Base-by-base conservation (phyloP, 2,329 filamentous ascomycete genomes). In the Fusarium anthophilum region DNA sequence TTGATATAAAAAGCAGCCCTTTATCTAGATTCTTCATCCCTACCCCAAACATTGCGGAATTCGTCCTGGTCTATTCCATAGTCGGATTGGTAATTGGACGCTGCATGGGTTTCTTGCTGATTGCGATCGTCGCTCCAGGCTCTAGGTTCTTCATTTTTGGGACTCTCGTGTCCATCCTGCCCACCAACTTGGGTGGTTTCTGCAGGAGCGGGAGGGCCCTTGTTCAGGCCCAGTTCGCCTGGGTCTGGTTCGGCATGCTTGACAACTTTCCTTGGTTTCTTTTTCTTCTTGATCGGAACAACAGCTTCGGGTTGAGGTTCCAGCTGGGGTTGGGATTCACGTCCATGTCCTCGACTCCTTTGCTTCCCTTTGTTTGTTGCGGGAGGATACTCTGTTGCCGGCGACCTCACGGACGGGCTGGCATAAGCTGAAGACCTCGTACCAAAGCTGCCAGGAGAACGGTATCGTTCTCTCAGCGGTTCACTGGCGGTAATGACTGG, bases 401-500 rank as follows among this genome's bases (percentile, higher is more conserved):
- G 73, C 6, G 77, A 77, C 39, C 74, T 73, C 8, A 75, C 63
- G 30, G 79, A 64, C 32, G 74, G 58, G 32, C 75, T 77, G 13
- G 70, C 69, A 39, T 72, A 75, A 22, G 75, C 77, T 32, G 79
- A 75, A 26, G 80, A 80, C 24, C 77, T 76, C 13, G 77, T 71
- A 26, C 78, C 78, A 57, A 78, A 77, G 51, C 76, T 79, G 37
- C 75, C 79, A 30, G 79, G 75, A 17, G 81, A 82, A 20, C 83
- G 84, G 63, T 91, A 93, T 72, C 92, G 88, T 67, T 95, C 92
- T 63, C 91, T 88, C 37, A 92, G 87, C 22, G 94, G 93, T 73
- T 94, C 90, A 80, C 86, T 89, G 48, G 88, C 95, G 39, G 95
- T 96, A 75, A 98, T 95, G 35, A 98, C 96, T 30, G 95, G 96